Conservation (phyloP, 1,284 basidiomycete species). For the Leccinum discolor region DNA sequence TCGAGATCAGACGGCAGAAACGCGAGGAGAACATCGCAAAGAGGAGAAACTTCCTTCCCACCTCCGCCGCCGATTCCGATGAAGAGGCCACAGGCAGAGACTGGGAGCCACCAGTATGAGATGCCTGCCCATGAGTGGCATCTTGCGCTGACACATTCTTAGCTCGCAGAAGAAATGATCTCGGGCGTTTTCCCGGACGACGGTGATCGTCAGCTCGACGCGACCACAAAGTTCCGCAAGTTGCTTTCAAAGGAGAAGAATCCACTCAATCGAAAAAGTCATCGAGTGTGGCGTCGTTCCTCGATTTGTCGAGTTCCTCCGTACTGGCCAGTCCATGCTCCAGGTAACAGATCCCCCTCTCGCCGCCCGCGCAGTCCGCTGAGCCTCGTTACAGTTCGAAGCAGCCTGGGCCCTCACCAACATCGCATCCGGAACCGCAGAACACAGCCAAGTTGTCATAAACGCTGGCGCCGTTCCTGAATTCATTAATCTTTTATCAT, state of each 20-base stretch:
- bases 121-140: constrained; percentile 7
- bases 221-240: constrained; percentile 97
- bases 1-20: constrained; percentile 96
- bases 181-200: constrained; percentile 92
- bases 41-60: constrained; percentile 87
- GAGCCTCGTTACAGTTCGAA: constrained; percentile 74
- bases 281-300: constrained; percentile 98
- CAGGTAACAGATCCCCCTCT: constrained; percentile 62
- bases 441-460: constrained; percentile 99
- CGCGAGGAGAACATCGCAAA: constrained; percentile 97
- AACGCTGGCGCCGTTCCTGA: constrained; percentile 94
- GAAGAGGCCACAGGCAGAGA: constrained; percentile 72
- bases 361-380: neutral
- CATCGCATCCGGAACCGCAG: constrained; percentile 98
- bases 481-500: constrained; percentile 93
- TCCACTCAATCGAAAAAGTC: constrained; percentile 99
- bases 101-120: constrained; percentile 77
- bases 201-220: constrained; percentile 90
- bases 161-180: constrained; percentile 94
- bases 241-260: constrained; percentile 99
- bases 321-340: constrained; percentile 89
- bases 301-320: constrained; percentile 96
- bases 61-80: constrained; percentile 78
- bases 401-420: constrained; percentile 99
- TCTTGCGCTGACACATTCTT: constrained; percentile 10